Conservation (phyloP, 805 yeast species). For the Kodamaea sagamina region DNA sequence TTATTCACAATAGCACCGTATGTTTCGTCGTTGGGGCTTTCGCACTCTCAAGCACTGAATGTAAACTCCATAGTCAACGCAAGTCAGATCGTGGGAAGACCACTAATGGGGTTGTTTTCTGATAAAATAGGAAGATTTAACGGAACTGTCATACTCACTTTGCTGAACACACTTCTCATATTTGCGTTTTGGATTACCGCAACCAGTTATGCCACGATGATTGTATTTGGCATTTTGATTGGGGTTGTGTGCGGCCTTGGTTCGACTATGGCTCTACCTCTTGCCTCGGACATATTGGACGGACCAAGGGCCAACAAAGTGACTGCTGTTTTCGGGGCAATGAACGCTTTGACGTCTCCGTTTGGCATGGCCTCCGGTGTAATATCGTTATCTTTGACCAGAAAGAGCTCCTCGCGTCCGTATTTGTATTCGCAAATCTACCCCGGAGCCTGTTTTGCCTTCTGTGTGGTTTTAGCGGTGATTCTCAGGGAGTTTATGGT, state of each 20-base stretch:
- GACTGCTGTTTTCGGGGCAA: slow-evolving; percentile 35
- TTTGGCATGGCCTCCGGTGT: slow-evolving; percentile 52
- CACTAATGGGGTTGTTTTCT: slow-evolving; percentile 48
- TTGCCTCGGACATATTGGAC: neutral
- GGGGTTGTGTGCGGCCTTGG: slow-evolving; percentile 36
- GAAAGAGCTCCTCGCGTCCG: slow-evolving; percentile 31
- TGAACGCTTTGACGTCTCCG: slow-evolving; percentile 32
- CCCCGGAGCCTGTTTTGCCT: slow-evolving; percentile 51
- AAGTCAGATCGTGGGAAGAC: slow-evolving; percentile 51
- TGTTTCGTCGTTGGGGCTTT: slow-evolving; percentile 44
- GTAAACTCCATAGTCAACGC: slow-evolving; percentile 41
- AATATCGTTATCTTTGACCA: slow-evolving; percentile 49
- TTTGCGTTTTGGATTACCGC: slow-evolving; percentile 44
- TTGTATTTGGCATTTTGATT: slow-evolving; percentile 30
- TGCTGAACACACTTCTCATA: slow-evolving; percentile 25
- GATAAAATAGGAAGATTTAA: slow-evolving; percentile 52
- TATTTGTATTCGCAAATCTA: slow-evolving; percentile 61
- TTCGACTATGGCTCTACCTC: slow-evolving; percentile 20
- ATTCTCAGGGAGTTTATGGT: slow-evolving; percentile 56
- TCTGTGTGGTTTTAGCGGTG: slow-evolving; percentile 42
- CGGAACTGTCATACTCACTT: slow-evolving; percentile 22
- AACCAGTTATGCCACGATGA: slow-evolving; percentile 29
- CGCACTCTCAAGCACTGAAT: slow-evolving; percentile 30
- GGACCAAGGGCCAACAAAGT: slow-evolving; percentile 20
- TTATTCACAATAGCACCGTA: slow-evolving; percentile 42